Conservation (phyloP, 1,284 basidiomycete species). For the Sporisorium exsertum region DNA sequence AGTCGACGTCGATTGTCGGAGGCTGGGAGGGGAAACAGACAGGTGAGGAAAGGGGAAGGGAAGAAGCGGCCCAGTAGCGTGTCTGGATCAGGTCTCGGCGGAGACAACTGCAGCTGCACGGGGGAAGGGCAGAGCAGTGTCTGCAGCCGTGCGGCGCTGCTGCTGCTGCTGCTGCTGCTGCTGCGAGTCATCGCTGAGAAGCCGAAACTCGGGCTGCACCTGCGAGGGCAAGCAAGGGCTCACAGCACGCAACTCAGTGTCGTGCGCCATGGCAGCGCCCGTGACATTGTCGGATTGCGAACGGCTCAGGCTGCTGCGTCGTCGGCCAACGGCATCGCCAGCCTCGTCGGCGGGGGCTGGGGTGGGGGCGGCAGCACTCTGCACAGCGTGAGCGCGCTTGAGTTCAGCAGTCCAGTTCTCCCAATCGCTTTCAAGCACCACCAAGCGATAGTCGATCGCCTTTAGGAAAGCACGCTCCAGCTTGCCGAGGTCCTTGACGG, state of each 20-base stretch:
- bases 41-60: not conserved
- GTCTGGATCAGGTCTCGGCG: constrained; percentile 20
- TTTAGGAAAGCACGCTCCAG: constrained; percentile 71
- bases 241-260: constrained; percentile 47
- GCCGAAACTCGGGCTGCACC: constrained; percentile 43
- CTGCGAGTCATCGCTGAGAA: constrained; percentile 10
- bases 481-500: constrained; percentile 69
- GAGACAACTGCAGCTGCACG: constrained; percentile 17
- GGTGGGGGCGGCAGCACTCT: constrained; percentile 6
- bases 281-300: constrained; percentile 52
- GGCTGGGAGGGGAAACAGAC: not conserved
- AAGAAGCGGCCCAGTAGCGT: not conserved
- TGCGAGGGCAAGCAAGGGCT: constrained; percentile 36
- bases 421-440: constrained; percentile 65
- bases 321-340: not conserved
- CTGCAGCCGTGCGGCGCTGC: constrained; percentile 1
- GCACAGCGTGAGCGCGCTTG: constrained; percentile 20
- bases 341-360: constrained; percentile 9
- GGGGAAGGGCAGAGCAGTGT: constrained; percentile 37
- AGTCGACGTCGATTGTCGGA: constrained; percentile 17
- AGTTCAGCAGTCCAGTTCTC: constrained; percentile 60
- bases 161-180: constrained; percentile 11
- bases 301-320: constrained; percentile 38
- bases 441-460: constrained; percentile 70
- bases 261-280: constrained; percentile 32